These are phyloP conservation scores for Funneliformis mosseae DNA, from an alignment of 192 early-diverging fungal species.

Conservation along the genomic window DNA sequence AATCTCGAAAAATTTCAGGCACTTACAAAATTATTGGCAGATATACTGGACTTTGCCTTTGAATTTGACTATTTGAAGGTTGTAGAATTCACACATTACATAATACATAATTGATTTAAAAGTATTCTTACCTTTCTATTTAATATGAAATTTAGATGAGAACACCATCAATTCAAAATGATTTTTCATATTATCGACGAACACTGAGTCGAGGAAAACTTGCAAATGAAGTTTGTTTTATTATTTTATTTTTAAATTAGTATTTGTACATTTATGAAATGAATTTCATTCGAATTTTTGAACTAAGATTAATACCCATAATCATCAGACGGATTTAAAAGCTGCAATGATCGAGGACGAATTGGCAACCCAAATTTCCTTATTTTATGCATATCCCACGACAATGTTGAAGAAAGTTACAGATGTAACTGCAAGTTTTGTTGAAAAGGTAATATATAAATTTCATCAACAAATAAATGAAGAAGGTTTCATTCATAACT, in stretches of 20 bases:
- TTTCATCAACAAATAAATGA: conserved; percentile 6
- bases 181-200: conserved; percentile 96
- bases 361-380: conserved; percentile 90
- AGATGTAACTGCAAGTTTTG: conserved; percentile 73
- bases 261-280: not conserved
- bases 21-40: conserved; percentile 77
- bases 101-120: not conserved
- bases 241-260: not conserved
- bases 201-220: conserved; percentile 80
- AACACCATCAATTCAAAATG: conserved; percentile 90
- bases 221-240: conserved; percentile 50
- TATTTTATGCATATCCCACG: conserved; percentile 95
- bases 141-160: conserved; percentile 56
- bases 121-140: conserved; percentile 41
- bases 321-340: conserved; percentile 50
- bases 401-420: conserved; percentile 91
- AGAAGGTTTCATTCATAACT: not conserved
- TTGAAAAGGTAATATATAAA: conserved; percentile 53
- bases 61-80: conserved; percentile 94
- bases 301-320: not conserved
- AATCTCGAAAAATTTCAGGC: conserved; percentile 78
- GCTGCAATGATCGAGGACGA: conserved; percentile 77
- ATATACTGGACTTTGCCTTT: conserved; percentile 85
- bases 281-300: not conserved
- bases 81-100: not conserved